Base-by-base conservation (phyloP, 805 yeast species). In the Barnettozyma sucrosica region DNA sequence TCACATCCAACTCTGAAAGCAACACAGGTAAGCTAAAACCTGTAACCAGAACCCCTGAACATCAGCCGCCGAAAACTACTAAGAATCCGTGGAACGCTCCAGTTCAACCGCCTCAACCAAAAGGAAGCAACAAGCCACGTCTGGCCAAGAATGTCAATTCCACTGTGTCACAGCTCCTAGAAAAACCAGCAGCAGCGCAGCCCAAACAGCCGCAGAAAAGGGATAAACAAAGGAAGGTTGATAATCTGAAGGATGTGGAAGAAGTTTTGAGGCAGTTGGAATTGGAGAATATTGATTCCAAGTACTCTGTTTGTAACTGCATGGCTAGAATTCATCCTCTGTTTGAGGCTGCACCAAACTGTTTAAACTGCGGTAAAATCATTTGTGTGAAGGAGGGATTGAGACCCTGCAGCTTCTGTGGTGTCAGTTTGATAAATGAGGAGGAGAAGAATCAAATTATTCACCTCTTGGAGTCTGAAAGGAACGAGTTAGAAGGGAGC, bases 361-460 rank as follows among this genome's bases (percentile, higher is more conserved):
- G 99, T 58, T 66, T 93, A 36, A 81, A 85, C 50, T 93, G 99
- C 64, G 99, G 99, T 10, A 87, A 89, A 64, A 87, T 93, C 37
- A 87, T 93, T 3, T 93, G 99, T 68, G 74, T 76, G 4, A 83
- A 82, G 55, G 98, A 93, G 61, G 98, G 98, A 0, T 68, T 88
- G 21, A 93, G 90, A 50, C 93, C 93, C 4, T 93, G 99, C 60
- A 76, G 93, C 2, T 85, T 67, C 52, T 93, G 99, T 68, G 87
- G 89, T 0, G 62, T 72, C 23, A 84, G 80, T 30, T 66, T 93
- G 37, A 70, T 93, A 18, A 72, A 80, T 6, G 61, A 66, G 10
- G 75, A 74, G n/a, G 96, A 90, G 53, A 74, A 79, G 56, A 52
- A 58, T 4, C 80, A 78, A 45, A 82, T 88, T 36, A 65, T 76